Evolutionary conservation across 306 rosid genomes (phyloP).

Genomic region (Erythrophleum fordii): DNA sequence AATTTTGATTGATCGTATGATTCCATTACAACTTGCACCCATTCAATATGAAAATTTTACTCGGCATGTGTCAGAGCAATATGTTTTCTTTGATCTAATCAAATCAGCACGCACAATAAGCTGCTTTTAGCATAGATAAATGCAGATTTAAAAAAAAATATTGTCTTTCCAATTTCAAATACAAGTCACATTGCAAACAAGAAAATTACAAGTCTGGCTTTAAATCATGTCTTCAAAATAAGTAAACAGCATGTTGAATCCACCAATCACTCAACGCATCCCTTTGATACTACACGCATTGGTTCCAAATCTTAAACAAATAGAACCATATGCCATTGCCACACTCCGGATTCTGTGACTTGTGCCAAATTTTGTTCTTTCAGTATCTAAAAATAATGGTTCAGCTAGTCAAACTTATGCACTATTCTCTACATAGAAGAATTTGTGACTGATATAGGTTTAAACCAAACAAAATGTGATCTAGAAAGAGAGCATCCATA

Average conservation of each 20-base stretch:
- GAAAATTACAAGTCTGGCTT: not conserved
- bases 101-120: slow-evolving; percentile 15
- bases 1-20: slow-evolving; percentile 4
- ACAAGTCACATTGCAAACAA: not conserved
- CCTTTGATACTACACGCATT: not conserved
- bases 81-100: not conserved
- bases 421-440: not conserved
- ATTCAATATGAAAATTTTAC: slow-evolving; percentile 17
- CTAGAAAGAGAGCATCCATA: not conserved
- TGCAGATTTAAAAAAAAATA: slow-evolving; percentile 1
- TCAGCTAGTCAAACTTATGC: not conserved
- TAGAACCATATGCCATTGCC: not conserved
- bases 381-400: slow-evolving; percentile 3
- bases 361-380: not conserved
- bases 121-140: slow-evolving; percentile 5
- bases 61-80: not conserved
- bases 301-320: not conserved
- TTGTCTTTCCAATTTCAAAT: not conserved
- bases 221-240: not conserved
- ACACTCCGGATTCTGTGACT: not conserved
- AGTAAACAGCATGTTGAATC: not conserved
- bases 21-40: not conserved
- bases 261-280: not conserved
- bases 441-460: not conserved
- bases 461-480: not conserved